phyloP scores from a whole-genome alignment of 176 grass and related monocot species.

The Juncus inflexus region DNA sequence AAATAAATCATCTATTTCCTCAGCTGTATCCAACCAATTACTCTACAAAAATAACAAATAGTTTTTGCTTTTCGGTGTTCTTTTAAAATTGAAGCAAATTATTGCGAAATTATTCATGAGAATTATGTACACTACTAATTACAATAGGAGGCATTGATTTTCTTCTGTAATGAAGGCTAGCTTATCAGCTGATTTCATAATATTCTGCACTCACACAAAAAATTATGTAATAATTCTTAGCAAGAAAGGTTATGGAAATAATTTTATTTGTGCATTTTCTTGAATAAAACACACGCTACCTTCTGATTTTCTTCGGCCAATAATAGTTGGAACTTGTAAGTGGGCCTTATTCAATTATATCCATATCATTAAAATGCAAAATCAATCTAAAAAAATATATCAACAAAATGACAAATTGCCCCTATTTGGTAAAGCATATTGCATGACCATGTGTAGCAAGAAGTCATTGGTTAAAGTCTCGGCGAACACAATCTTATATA shows the following conservation, averaged over 20 bases:
- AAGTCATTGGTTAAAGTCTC: too few relatives aligned
- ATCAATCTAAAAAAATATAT: too few relatives aligned
- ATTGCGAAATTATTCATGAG: background rate
- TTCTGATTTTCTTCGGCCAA: conserved; percentile 38
- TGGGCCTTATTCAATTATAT: too few relatives aligned
- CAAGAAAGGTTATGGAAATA: background rate
- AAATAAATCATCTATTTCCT: conserved; percentile 87
- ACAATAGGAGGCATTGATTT: conserved; percentile 77
- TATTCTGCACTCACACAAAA: conserved; percentile 26
- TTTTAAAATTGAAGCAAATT: background rate
- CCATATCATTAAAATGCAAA: too few relatives aligned
- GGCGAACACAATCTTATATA: too few relatives aligned
- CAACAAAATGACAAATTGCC: too few relatives aligned
- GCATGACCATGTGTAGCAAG: too few relatives aligned
- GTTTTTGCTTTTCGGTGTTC: background rate
- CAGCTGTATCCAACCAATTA: conserved; percentile 79
- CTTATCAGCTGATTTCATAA: conserved; percentile 49
- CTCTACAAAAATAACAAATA: conserved; percentile 42
- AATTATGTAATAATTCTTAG: too few relatives aligned
- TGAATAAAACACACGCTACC: conserved; percentile 54
- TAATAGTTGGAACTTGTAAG: too few relatives aligned
- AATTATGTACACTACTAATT: conserved; percentile 63
- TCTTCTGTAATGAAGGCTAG: conserved; percentile 61
- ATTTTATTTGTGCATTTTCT: conserved; percentile 52
- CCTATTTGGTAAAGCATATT: too few relatives aligned